Evolutionary conservation across 2,329 filamentous ascomycete genomes (phyloP), one percentile per base, ranked within the genome.

Genomic region (Plectosphaerella plurivora): DNA sequence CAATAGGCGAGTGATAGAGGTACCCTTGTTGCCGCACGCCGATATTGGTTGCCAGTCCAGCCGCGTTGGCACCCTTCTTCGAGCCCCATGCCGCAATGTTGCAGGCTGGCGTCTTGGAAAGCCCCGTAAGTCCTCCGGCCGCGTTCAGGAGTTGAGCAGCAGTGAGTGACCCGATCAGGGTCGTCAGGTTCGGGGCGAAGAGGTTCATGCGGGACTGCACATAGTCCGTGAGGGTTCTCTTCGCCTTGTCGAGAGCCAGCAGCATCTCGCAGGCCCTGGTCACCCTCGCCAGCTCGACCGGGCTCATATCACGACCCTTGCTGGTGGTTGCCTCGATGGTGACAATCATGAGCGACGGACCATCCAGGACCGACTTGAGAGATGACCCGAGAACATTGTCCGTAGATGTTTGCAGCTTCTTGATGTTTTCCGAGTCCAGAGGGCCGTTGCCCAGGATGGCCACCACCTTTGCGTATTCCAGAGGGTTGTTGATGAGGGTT

Each of bases 131-230:
- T 9, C 94, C 94, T 56, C 94, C 94, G 0, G 91, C 89, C 54
- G 91, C 90, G 69, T 97, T 97, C 62, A 99, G 87, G n/a, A 99
- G 82, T 71, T 97, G 93, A 4, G 94, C 94, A 8, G 94, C 93
- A 3, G 93, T 97, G 16, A 96, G 79, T 1, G 93, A 94, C 16
- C 94, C 94, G 53, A 99, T 89, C 16, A 99, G 81, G 1, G 85
- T 86, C 1, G 94, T 96, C 51, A 97, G 73, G 63, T 99, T 99
- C 0, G 94, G 94, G 5, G 94, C 94, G 65, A 97, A 97, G 35
- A 96, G 79, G 60, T 88, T 94, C 90, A 99, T 97, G 56, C 94
- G 89, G 36, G 93, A 97, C 71, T 97, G 90, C 15, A 99, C 94
- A 64, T 96, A 99, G 66, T 94, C 88, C 2, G 90, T 96, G 51